A percentile compares a stretch with the other conserved stretches of the same genome.
Conservation (phyloP, 148 eudicot genomes). For the Selenicereus undatus region DNA sequence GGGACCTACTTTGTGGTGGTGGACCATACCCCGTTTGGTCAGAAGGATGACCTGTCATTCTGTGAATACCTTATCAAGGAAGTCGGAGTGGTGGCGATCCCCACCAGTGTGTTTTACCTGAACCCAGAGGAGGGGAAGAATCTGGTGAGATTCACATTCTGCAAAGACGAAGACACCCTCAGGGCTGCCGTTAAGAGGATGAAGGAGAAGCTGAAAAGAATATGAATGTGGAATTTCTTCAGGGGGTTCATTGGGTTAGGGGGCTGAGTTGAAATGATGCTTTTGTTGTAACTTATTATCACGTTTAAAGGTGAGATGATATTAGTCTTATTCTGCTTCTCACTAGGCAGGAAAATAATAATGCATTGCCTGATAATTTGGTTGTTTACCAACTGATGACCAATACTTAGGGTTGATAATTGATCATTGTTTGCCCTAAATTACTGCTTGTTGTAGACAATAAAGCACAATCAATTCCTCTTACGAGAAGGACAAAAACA, state of each 20-base stretch:
- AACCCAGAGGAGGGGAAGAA: constrained; percentile 92
- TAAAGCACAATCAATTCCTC: neutral
- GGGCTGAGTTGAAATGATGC: constrained; percentile 6
- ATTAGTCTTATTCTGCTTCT: neutral
- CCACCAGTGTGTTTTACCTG: constrained; percentile 86
- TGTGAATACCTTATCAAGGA: constrained; percentile 94
- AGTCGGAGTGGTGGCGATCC: constrained; percentile 95
- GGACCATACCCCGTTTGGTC: constrained; percentile 91
- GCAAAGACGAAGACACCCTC: constrained; percentile 89
- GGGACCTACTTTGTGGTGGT: constrained; percentile 96
- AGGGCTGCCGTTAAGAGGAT: constrained; percentile 69
- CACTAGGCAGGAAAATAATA: neutral
- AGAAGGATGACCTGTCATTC: constrained; percentile 70
- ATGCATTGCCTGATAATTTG: neutral
- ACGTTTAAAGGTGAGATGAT: neutral
- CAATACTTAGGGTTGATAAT: too few species aligned
- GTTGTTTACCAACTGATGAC: too few species aligned
- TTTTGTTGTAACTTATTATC: neutral
- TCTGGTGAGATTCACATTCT: constrained; percentile 90
- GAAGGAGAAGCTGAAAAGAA: constrained; percentile 66
- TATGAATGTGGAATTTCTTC: neutral
- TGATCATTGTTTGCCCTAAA: neutral
- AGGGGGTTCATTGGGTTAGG: neutral
- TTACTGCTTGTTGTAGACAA: neutral
- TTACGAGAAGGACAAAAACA: too few species aligned